phyloP scores from a whole-genome alignment of 768 basidiomycete genomes.

The Mrakia blollopis region DNA sequence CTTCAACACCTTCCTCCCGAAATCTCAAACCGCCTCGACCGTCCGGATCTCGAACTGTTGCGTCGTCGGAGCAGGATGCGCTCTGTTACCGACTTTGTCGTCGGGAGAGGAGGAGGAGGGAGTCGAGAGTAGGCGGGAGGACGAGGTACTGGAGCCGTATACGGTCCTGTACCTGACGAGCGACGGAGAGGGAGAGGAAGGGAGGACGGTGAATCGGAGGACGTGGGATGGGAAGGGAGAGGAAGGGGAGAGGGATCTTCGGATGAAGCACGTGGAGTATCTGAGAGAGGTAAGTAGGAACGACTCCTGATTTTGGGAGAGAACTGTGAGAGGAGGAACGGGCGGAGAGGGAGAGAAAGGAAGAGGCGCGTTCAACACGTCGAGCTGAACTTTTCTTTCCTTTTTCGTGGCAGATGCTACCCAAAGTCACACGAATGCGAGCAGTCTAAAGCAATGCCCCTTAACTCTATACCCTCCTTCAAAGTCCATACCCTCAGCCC shows the following conservation, averaged over 20 bases:
- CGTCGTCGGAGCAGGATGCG: slow-evolving; percentile 71
- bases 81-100: slow-evolving; percentile 55
- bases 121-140: slow-evolving; percentile 36
- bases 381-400: neutral
- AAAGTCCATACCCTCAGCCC: no score
- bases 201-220: slow-evolving; percentile 54
- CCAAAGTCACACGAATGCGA: slow-evolving; percentile 7
- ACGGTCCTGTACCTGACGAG: slow-evolving; percentile 73
- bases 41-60: slow-evolving; percentile 75
- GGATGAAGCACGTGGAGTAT: slow-evolving; percentile 85
- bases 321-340: neutral
- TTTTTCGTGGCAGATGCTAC: neutral
- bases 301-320: neutral
- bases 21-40: slow-evolving; percentile 75
- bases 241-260: slow-evolving; percentile 73
- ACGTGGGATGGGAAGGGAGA: slow-evolving; percentile 81
- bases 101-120: slow-evolving; percentile 34
- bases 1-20: slow-evolving; percentile 79
- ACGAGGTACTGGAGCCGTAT: slow-evolving; percentile 72
- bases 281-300: slow-evolving; percentile 62
- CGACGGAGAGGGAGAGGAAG: slow-evolving; percentile 14
- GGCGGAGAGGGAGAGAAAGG: neutral
- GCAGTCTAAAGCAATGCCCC: neutral
- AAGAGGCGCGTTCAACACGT: neutral
- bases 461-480: no score